phyloP scores from a whole-genome alignment of 2,329 filamentous ascomycete species.

The Dactylellina parvicollis region DNA sequence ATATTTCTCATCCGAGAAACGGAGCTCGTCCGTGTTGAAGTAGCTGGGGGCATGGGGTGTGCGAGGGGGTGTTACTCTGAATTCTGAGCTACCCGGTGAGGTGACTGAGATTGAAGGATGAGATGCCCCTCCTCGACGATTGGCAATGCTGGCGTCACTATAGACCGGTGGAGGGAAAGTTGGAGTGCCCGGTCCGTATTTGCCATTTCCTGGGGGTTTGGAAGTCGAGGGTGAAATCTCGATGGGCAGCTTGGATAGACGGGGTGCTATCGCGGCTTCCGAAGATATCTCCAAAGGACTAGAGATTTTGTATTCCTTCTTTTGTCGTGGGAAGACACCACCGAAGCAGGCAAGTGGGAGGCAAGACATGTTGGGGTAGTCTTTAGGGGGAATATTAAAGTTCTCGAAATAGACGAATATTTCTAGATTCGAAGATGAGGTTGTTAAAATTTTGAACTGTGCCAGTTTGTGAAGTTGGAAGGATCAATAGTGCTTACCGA shows the following conservation, averaged over 20 bases:
- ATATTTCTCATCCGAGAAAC: slow-evolving; percentile 30
- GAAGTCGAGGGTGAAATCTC: background rate
- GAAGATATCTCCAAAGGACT: slow-evolving; percentile 8
- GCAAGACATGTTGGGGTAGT: slow-evolving; percentile 21
- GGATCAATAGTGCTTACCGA: background rate
- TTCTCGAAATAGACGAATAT: background rate
- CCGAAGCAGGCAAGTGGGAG: slow-evolving; percentile 24
- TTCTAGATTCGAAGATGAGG: background rate
- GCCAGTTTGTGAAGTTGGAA: too few relatives aligned
- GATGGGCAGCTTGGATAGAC: slow-evolving; percentile 1
- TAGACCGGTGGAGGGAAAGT: slow-evolving; percentile 4
- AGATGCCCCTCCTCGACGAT: background rate
- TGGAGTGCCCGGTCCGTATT: background rate
- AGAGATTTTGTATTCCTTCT: slow-evolving; percentile 18
- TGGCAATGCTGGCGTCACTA: background rate
- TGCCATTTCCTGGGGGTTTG: background rate
- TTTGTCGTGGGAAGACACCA: slow-evolving; percentile 19
- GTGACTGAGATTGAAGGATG: slow-evolving; percentile 20
- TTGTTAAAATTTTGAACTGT: too few relatives aligned
- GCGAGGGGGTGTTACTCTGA: background rate
- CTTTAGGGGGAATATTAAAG: background rate
- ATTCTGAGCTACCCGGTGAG: slow-evolving; percentile 10
- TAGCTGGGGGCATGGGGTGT: slow-evolving; percentile 27
- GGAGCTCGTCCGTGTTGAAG: slow-evolving; percentile 16
- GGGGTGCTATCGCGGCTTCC: background rate